Evolutionary conservation across 257 asterid genomes (phyloP).

Genomic region (Orobanche coerulescens): DNA sequence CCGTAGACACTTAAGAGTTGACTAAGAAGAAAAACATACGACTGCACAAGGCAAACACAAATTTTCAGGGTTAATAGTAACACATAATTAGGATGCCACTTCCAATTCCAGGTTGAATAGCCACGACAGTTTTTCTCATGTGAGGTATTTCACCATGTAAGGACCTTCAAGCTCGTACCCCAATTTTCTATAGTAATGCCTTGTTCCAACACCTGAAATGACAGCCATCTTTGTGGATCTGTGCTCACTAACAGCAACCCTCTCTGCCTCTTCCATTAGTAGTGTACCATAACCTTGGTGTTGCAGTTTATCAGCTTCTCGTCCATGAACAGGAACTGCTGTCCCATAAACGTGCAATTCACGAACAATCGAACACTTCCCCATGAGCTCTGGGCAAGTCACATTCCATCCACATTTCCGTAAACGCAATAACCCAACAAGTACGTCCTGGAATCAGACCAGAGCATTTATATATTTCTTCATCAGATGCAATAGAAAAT

Average conservation of each 20-base stretch:
- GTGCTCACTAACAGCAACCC: slow-evolving; percentile 72
- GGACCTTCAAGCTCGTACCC: slow-evolving; percentile 99
- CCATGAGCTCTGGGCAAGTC: slow-evolving; percentile 79
- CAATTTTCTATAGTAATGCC: slow-evolving; percentile 90
- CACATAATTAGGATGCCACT: neutral
- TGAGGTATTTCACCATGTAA: slow-evolving; percentile 83
- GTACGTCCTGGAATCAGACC: slow-evolving; percentile 65
- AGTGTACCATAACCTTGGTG: slow-evolving; percentile 96
- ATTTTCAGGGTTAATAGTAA: neutral
- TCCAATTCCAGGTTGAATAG: neutral
- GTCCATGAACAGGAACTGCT: slow-evolving; percentile 95
- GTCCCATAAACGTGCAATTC: slow-evolving; percentile 97
- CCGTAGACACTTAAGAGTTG: neutral
- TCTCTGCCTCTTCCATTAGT: slow-evolving; percentile 92
- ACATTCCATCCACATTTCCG: slow-evolving; percentile 77
- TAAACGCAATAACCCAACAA: slow-evolving; percentile 81
- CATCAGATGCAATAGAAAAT: neutral
- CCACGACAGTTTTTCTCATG: neutral
- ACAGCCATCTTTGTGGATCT: slow-evolving; percentile 84
- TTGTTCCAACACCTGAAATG: slow-evolving; percentile 94
- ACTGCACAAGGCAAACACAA: neutral
- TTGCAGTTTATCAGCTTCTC: slow-evolving; percentile 88
- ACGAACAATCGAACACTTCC: slow-evolving; percentile 89
- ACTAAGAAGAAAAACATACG: neutral
- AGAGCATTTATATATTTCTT: neutral